Base-by-base conservation (phyloP, 2,329 filamentous ascomycete genomes). In the Ophiosphaerella narmari region DNA sequence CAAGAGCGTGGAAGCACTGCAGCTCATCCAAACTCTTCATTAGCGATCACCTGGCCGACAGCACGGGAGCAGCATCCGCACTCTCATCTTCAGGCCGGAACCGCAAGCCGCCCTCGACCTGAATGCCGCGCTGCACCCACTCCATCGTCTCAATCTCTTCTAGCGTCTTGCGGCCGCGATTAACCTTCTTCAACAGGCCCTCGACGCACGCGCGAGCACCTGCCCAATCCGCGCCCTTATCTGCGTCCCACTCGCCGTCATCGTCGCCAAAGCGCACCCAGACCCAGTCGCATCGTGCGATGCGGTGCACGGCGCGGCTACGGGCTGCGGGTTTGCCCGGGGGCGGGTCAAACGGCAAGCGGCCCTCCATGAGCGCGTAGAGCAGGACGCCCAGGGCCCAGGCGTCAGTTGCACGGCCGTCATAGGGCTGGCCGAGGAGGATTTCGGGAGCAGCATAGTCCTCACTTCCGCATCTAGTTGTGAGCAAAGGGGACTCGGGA, bases 361-460 rank as follows among this genome's bases (percentile, higher is more conserved):
- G 83, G n/a, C 89, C 88, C 75, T 99, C 94, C 73, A 97, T 87
- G 3, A 97, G 83, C 1, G 94, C 91, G 70, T 97, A 99, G 0
- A 97, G 82, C 2, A 97, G 78, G 1, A 99, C 94, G 43, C 94
- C 94, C 1, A 97, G 80, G 0, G 93, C 95, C 94, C 94, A 99
- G 8, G 91, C 91, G 69, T 99, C 94, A 0, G 89, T 96, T 1
- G 88, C 85, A 33, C 91, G 89, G 29, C 94, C 94, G 70, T 97
- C 92, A 69, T 99, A 99, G 7, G 90, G 86, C 67, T 96, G 90
- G 21, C 93, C 93, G 80, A 99, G 90, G 46, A 99, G 87, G 39
- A 99, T 91, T 72, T 99, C 94, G 0, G 94, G 94, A 0, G 94
- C 93, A 1, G 93, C 93, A 70, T 99, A 99, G 75, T 99, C 94